Evolutionary conservation across 768 basidiomycete species (phyloP).

Genomic region (Lentinula detonsa): DNA sequence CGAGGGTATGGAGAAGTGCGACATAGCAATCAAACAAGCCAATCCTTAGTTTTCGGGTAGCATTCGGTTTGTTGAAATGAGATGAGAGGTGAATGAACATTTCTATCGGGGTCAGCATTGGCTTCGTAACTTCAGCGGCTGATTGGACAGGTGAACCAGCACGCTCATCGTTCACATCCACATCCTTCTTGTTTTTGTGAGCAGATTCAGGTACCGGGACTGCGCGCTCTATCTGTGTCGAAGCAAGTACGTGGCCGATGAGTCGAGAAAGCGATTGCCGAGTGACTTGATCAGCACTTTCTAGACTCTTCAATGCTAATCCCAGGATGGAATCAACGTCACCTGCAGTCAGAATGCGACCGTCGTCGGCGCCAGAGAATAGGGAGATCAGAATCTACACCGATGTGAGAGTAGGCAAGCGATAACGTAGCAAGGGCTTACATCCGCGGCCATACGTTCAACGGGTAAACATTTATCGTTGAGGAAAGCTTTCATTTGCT

Average conservation of each 20-base stretch:
- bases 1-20: slow-evolving; percentile 69
- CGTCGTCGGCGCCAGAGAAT: slow-evolving; percentile 47
- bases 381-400: slow-evolving; percentile 50
- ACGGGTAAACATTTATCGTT: slow-evolving; percentile 81
- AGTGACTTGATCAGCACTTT: slow-evolving; percentile 78
- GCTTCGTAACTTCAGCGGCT: slow-evolving; percentile 53
- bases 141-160: slow-evolving; percentile 35
- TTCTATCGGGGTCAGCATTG: slow-evolving; percentile 65
- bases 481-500: slow-evolving; percentile 70
- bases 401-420: background rate
- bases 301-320: slow-evolving; percentile 67
- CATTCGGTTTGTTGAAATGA: slow-evolving; percentile 71
- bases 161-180: slow-evolving; percentile 52
- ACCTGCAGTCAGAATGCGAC: slow-evolving; percentile 45
- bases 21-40: slow-evolving; percentile 89
- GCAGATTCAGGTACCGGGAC: slow-evolving; percentile 41
- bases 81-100: slow-evolving; percentile 79
- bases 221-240: slow-evolving; percentile 68
- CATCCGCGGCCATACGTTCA: slow-evolving; percentile 79
- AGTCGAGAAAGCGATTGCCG: slow-evolving; percentile 76
- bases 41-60: slow-evolving; percentile 67
- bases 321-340: slow-evolving; percentile 77
- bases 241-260: slow-evolving; percentile 76
- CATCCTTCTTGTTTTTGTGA: slow-evolving; percentile 56
- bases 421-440: slow-evolving; percentile 18